phyloP scores from a whole-genome alignment of 345 rosid species.

The Brassica carinata region DNA sequence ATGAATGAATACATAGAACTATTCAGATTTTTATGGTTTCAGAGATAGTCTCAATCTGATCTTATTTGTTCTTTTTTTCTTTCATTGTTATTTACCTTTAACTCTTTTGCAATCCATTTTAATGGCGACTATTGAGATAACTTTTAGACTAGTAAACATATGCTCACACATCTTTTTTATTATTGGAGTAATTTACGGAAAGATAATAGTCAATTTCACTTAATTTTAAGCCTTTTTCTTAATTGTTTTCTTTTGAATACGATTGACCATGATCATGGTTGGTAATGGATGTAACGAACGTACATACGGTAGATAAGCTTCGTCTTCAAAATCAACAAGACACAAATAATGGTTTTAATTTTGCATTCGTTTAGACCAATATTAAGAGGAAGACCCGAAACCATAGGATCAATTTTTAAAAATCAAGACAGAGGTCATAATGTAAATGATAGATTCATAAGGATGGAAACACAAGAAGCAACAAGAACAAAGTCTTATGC shows the following conservation, averaged over 20 bases:
- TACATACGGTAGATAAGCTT: not conserved
- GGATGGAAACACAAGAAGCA: conserved; percentile 32
- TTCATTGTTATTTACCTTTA: too few relatives aligned
- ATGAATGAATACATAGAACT: too few relatives aligned
- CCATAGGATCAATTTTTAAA: not conserved
- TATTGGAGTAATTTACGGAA: too few relatives aligned
- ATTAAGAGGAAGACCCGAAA: conserved; percentile 1
- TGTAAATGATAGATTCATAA: conserved; percentile 9
- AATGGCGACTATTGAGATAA: too few relatives aligned
- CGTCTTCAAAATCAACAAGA: not conserved
- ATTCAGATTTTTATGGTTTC: too few relatives aligned
- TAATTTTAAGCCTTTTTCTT: not conserved
- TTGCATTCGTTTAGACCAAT: conserved; percentile 6
- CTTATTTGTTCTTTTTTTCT: too few relatives aligned
- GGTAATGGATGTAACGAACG: not conserved
- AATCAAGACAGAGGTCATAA: conserved; percentile 19
- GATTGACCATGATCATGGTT: not conserved
- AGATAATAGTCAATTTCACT: not conserved
- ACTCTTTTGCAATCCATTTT: too few relatives aligned
- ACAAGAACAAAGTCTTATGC: conserved; percentile 35
- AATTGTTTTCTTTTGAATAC: too few relatives aligned
- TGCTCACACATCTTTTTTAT: too few relatives aligned
- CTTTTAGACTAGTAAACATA: too few relatives aligned
- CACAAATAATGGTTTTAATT: not conserved
- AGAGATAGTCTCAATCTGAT: too few relatives aligned